Percentiles rank a stretch among this genome's conserved stretches.
These are phyloP conservation scores for Smallanthus sonchifolius DNA, from an alignment of 129 eudicot species.

Conservation along the genomic window DNA sequence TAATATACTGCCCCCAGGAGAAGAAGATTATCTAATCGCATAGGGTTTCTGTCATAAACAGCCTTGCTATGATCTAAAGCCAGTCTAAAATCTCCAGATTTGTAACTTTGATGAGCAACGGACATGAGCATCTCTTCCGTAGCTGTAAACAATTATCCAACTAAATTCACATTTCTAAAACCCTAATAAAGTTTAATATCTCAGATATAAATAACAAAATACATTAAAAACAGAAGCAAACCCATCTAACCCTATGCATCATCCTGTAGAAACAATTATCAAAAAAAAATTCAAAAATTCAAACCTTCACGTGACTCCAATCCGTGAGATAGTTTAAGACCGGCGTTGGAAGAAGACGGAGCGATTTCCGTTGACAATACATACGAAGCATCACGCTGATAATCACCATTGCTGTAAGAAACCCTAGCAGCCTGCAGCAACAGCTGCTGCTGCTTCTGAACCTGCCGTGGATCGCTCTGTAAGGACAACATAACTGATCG, in stretches of 20 bases:
- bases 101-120: constrained; percentile 85
- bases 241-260: not conserved
- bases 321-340: constrained; percentile 8
- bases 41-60: constrained; percentile 78
- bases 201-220: not conserved
- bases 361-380: constrained; percentile 21
- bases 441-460: constrained; percentile 31
- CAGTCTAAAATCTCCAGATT: constrained; percentile 82
- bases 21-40: constrained; percentile 84
- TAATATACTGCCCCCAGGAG: constrained; percentile 85
- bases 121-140: constrained; percentile 65
- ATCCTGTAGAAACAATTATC: not conserved
- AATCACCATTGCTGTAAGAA: constrained; percentile 40
- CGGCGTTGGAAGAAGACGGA: constrained; percentile 17
- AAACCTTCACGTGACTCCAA: constrained; percentile 55
- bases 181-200: constrained; percentile 5
- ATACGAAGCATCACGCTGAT: constrained; percentile 47
- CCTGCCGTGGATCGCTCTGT: constrained; percentile 69
- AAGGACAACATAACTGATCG: constrained; percentile 46
- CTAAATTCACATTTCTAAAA: constrained; percentile 12
- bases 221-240: not conserved
- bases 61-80: constrained; percentile 87
- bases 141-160: constrained; percentile 25
- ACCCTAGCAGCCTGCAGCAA: constrained; percentile 50
- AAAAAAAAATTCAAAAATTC: not conserved